These are phyloP conservation scores for Chrysanthemum seticuspe DNA, from an alignment of 129 eudicot genomes.

Conservation along the genomic window DNA sequence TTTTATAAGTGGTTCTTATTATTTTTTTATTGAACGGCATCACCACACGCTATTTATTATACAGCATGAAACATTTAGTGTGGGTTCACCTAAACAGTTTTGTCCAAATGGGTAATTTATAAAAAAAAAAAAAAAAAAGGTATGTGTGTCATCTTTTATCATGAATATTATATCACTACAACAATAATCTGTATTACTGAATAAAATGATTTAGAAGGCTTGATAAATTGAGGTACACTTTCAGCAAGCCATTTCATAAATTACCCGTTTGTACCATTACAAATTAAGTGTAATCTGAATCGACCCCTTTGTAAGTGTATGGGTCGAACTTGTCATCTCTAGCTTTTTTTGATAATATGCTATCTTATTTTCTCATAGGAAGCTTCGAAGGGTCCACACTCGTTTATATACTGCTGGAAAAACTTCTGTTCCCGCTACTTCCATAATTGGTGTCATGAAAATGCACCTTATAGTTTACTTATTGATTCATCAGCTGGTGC, in stretches of 20 bases:
- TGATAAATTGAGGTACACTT: background rate
- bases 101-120: background rate
- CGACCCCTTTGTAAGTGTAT: background rate
- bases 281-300: too few species aligned
- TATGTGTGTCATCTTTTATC: background rate
- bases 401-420: conserved; percentile 75
- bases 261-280: background rate
- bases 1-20: too few species aligned
- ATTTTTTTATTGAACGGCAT: too few species aligned
- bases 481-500: conserved; percentile 65
- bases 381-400: conserved; percentile 54
- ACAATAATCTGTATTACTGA: background rate
- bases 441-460: conserved; percentile 64
- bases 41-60: background rate
- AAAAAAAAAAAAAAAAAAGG: too few species aligned
- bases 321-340: background rate
- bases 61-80: background rate
- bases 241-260: background rate
- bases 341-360: background rate
- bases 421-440: conserved; percentile 58
- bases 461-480: conserved; percentile 66
- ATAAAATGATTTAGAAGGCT: background rate
- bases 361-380: conserved; percentile 48
- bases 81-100: background rate
- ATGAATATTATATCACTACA: background rate